phyloP scores from a whole-genome alignment of 345 rosid genomes.

The Triadica sebifera region DNA sequence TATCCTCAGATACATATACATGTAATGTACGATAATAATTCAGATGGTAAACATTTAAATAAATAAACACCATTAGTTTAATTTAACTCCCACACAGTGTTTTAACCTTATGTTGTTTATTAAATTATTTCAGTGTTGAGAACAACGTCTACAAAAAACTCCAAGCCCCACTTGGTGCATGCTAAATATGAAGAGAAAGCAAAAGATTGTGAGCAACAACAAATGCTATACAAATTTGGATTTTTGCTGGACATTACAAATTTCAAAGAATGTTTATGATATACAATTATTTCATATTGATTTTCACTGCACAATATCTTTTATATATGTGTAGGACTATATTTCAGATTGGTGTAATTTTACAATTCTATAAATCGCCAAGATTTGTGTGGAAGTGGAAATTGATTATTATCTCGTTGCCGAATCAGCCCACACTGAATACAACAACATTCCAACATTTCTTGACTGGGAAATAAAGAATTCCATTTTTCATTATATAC shows the following conservation, averaged over 20 bases:
- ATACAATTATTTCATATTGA: slow-evolving; percentile 2
- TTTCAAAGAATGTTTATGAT: slow-evolving; percentile 9
- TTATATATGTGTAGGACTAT: slow-evolving; percentile 18
- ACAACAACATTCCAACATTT: background rate
- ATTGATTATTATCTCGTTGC: background rate
- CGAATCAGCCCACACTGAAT: slow-evolving; percentile 6
- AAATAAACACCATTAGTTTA: too few relatives aligned
- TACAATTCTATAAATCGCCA: slow-evolving; percentile 16
- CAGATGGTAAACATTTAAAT: too few relatives aligned
- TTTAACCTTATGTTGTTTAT: too few relatives aligned
- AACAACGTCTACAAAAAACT: too few relatives aligned
- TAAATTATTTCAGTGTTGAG: too few relatives aligned
- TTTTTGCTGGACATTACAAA: background rate
- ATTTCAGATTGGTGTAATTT: slow-evolving; percentile 17
- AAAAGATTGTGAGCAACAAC: background rate
- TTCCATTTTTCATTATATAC: slow-evolving; percentile 3
- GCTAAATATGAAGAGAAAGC: too few relatives aligned
- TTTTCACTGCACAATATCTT: slow-evolving; percentile 14
- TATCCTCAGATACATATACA: too few relatives aligned
- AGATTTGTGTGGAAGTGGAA: slow-evolving; percentile 11
- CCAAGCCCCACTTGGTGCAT: too few relatives aligned
- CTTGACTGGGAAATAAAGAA: background rate
- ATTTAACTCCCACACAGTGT: too few relatives aligned
- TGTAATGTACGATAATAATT: too few relatives aligned
- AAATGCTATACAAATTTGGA: slow-evolving; percentile 15